Conservation (phyloP, 2,329 filamentous ascomycete species). For the Aspergillus transmontanensis region DNA sequence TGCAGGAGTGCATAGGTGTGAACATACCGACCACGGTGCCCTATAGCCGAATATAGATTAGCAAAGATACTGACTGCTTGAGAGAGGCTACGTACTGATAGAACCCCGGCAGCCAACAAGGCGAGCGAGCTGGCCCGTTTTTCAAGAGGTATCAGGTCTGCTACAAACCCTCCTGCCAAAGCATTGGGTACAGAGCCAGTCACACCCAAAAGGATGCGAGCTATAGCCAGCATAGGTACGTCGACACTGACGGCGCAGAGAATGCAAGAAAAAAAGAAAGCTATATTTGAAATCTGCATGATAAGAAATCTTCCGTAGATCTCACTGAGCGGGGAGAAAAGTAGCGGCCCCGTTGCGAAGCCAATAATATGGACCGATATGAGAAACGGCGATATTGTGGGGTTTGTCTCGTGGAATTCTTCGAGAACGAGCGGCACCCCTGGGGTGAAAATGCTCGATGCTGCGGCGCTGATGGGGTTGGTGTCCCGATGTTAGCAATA, state of each 20-base stretch:
- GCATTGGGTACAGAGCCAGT: neutral
- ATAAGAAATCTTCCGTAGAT: neutral
- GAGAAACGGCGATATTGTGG: neutral
- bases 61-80: no score
- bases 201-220: slow-evolving; percentile 2
- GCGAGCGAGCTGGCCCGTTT: slow-evolving; percentile 1
- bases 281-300: neutral
- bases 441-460: slow-evolving; percentile 5
- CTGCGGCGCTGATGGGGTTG: neutral
- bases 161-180: slow-evolving; percentile 1
- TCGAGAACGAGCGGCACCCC: slow-evolving; percentile 3
- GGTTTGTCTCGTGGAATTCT: neutral
- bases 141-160: slow-evolving; percentile 3
- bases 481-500: neutral
- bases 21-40: neutral
- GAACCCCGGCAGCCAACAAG: neutral
- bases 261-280: neutral
- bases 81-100: neutral
- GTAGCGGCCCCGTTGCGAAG: slow-evolving; percentile 1
- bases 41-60: neutral
- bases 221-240: slow-evolving; percentile 4
- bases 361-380: slow-evolving; percentile 3
- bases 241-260: slow-evolving; percentile 4
- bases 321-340: slow-evolving; percentile 5
- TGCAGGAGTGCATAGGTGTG: neutral